Percentiles rank a stretch among this genome's conserved stretches.
Evolutionary conservation across 495 filamentous ascomycete species (phyloP).

Genomic region (Podospora tetraspora): DNA sequence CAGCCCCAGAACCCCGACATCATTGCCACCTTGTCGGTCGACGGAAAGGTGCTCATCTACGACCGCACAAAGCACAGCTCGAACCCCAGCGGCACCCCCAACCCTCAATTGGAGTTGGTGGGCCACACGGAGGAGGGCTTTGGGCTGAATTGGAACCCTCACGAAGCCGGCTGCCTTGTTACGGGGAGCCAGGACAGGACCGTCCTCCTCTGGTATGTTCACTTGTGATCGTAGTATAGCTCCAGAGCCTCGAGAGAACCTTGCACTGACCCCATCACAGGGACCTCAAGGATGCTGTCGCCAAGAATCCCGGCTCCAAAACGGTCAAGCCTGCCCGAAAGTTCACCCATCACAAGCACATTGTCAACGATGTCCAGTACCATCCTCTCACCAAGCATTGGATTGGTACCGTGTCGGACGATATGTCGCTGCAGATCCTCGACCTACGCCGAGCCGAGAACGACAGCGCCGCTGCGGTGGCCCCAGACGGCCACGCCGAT

Average conservation of each 20-base stretch:
- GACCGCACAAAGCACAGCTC: conserved; percentile 90
- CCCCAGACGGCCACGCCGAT: conserved; percentile 68
- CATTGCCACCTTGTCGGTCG: conserved; percentile 88
- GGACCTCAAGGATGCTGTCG: conserved; percentile 57
- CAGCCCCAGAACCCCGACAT: conserved; percentile 97
- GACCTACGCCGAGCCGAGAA: conserved; percentile 68
- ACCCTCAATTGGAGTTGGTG: conserved; percentile 74
- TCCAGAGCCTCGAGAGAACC: neutral
- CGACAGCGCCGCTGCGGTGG: conserved; percentile 58
- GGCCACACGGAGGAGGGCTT: conserved; percentile 94
- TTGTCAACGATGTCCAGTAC: conserved; percentile 95
- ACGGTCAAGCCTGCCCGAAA: conserved; percentile 61
- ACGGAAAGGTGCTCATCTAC: conserved; percentile 84
- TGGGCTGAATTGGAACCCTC: conserved; percentile 87
- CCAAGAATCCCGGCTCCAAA: conserved; percentile 59
- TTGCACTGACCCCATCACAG: conserved; percentile 36
- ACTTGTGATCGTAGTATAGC: conserved; percentile 1
- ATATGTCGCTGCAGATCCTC: conserved; percentile 85
- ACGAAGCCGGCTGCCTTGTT: conserved; percentile 72
- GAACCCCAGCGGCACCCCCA: conserved; percentile 62
- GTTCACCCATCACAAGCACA: conserved; percentile 82
- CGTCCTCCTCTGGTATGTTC: conserved; percentile 76
- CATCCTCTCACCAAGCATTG: conserved; percentile 76
- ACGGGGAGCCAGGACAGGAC: conserved; percentile 89
- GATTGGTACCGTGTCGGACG: conserved; percentile 92